A percentile compares a stretch with the other conserved stretches of the same genome.
phyloP scores from a whole-genome alignment of 2,329 filamentous ascomycete genomes.

The Geosmithia morbida region DNA sequence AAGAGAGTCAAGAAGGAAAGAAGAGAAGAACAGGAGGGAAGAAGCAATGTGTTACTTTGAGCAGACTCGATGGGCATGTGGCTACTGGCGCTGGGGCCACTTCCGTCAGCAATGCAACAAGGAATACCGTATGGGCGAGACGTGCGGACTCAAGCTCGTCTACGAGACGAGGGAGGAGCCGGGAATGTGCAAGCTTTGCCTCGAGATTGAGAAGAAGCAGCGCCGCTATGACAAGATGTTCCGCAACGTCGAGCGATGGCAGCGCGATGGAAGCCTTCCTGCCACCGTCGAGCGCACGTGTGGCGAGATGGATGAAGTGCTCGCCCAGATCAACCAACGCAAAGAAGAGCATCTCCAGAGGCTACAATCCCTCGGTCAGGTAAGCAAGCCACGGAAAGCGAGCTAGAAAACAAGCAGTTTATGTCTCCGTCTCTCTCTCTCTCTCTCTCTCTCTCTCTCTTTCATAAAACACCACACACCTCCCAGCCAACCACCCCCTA shows the following conservation, averaged over 20 bases:
- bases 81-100: slow-evolving; percentile 89
- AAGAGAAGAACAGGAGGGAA: neutral
- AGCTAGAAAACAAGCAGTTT: neutral
- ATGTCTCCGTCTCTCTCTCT: too few relatives aligned
- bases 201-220: slow-evolving; percentile 76
- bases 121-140: slow-evolving; percentile 92
- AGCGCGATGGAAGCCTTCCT: slow-evolving; percentile 55
- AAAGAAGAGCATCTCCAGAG: slow-evolving; percentile 20
- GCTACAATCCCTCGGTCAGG: slow-evolving; percentile 3
- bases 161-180: slow-evolving; percentile 52
- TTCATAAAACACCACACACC: neutral
- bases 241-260: slow-evolving; percentile 65
- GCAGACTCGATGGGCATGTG: slow-evolving; percentile 70
- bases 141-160: slow-evolving; percentile 85
- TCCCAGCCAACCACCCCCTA: neutral
- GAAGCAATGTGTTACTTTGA: slow-evolving; percentile 85
- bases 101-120: slow-evolving; percentile 88
- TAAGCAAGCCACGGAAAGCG: neutral
- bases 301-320: slow-evolving; percentile 52
- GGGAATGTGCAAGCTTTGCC: slow-evolving; percentile 69
- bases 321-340: slow-evolving; percentile 41
- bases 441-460: neutral
- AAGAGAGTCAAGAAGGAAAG: neutral
- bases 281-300: slow-evolving; percentile 61
- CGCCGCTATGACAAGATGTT: slow-evolving; percentile 61